Evolutionary conservation across 2,329 filamentous ascomycete species (phyloP), one percentile per base, ranked within the genome.

Genomic region (Onygenales sp.): DNA sequence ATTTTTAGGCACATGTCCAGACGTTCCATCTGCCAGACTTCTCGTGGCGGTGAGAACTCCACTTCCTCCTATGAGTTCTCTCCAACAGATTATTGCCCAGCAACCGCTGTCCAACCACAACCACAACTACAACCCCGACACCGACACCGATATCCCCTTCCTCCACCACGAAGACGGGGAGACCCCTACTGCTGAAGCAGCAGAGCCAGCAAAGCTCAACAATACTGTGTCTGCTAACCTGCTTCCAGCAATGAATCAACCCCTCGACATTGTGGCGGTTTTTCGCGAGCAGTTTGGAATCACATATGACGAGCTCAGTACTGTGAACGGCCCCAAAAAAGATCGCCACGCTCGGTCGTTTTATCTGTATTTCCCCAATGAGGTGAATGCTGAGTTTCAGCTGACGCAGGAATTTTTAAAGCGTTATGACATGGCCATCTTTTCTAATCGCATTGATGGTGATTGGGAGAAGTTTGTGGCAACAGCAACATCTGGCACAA

Each of bases 391-490:
- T 1, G 68, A 72, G 41, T 63, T 59, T 46, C 32, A 64, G n/a
- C 35, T 64, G 3, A 39, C 70, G 2, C 45, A 62, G 9, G 48
- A 55, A 7, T 63, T 61, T 32, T 55, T 70, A 21, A 62, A 66
- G 13, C 53, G 50, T 0, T 56, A 64, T 14, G 60, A 63, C 36
- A 59, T 56, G 7, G 60, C 65, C 13, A 61, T 61, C 8, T 67
- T 63, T 41, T 65, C 68, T 5, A 69, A 62, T 53, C 61, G 58
- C 7, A 55, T 60, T 17, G 50, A 59, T 31, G 63, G 61, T 13
- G 68, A 69, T 50, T 72, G 70, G 70, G 61, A 61, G 14, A 66
- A 60, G 45, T 72, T 72, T 54, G 52, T 61, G 7, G 57, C 58
- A 9, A 61, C 63, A 11, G 58, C 57, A 44, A 58, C 54, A 11